These are phyloP conservation scores for Ascoidea rubescens DNA, from an alignment of 805 yeast species.

Conservation along the genomic window DNA sequence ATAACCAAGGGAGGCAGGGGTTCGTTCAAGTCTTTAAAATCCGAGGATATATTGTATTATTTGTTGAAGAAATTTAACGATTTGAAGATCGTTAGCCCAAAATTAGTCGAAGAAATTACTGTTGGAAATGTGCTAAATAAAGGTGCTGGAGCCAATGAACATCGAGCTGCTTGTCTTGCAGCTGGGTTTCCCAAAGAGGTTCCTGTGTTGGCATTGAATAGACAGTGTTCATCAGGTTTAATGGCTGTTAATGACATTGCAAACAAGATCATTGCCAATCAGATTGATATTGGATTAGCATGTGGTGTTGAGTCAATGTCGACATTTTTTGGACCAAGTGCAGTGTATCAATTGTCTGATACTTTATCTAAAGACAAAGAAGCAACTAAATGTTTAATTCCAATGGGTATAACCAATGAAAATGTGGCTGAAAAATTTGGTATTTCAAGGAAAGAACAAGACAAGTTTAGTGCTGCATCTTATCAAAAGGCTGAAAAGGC, in stretches of 20 bases:
- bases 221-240: conserved; percentile 92
- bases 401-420: conserved; percentile 95
- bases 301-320: conserved; percentile 94
- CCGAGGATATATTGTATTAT: conserved; percentile 63
- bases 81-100: conserved; percentile 34
- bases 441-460: conserved; percentile 63
- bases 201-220: conserved; percentile 74
- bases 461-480: conserved; percentile 78
- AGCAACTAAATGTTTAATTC: conserved; percentile 70
- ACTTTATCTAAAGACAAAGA: conserved; percentile 26
- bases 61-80: conserved; percentile 51
- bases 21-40: conserved; percentile 63
- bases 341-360: conserved; percentile 49
- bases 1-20: conserved; percentile 83
- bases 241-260: conserved; percentile 87
- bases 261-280: conserved; percentile 74
- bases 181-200: conserved; percentile 79
- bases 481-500: conserved; percentile 78
- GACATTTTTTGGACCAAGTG: conserved; percentile 70
- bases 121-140: conserved; percentile 86
- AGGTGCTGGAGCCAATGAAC: conserved; percentile 93
- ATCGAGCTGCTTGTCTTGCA: conserved; percentile 80
- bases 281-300: conserved; percentile 83
- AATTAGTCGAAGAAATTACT: conserved; percentile 67
- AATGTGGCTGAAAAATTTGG: conserved; percentile 62